Evolutionary conservation across 169 alveolate genomes (phyloP).

Genomic region (Neospora caninum): DNA sequence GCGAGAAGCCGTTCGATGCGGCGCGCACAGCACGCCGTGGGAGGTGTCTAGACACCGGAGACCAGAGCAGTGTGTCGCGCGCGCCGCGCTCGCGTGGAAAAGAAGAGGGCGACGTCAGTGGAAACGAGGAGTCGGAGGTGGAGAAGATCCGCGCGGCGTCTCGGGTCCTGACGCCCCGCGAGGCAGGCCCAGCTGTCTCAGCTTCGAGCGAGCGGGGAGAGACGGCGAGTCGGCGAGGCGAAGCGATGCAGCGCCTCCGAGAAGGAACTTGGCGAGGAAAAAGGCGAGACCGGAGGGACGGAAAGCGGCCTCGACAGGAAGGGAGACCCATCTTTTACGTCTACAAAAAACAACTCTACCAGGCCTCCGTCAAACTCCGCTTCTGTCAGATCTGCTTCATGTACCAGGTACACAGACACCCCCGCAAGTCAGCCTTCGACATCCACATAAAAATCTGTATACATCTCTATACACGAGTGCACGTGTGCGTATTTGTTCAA

Average conservation of each 20-base stretch:
- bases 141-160: too few relatives aligned
- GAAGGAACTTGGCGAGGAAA: neutral
- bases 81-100: too few relatives aligned
- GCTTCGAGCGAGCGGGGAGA: too few relatives aligned
- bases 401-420: constrained; percentile 67
- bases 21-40: too few relatives aligned
- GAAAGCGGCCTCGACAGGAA: neutral
- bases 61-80: too few relatives aligned
- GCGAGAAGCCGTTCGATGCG: too few relatives aligned
- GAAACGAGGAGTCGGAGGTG: too few relatives aligned
- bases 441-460: neutral
- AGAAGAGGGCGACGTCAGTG: too few relatives aligned
- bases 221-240: neutral
- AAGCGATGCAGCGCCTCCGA: neutral
- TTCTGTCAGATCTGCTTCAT: constrained; percentile 83
- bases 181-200: too few relatives aligned
- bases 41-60: too few relatives aligned
- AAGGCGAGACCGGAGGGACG: neutral
- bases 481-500: neutral
- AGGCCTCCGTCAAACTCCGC: constrained; percentile 63
- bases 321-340: constrained; percentile 24
- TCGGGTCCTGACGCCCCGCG: too few relatives aligned
- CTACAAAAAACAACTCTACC: constrained; percentile 27
- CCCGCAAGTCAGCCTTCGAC: neutral
- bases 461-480: neutral